Evolutionary conservation across 1,284 basidiomycete genomes (phyloP), one percentile per base, ranked within the genome.

Genomic region (Pterulicium gracile): DNA sequence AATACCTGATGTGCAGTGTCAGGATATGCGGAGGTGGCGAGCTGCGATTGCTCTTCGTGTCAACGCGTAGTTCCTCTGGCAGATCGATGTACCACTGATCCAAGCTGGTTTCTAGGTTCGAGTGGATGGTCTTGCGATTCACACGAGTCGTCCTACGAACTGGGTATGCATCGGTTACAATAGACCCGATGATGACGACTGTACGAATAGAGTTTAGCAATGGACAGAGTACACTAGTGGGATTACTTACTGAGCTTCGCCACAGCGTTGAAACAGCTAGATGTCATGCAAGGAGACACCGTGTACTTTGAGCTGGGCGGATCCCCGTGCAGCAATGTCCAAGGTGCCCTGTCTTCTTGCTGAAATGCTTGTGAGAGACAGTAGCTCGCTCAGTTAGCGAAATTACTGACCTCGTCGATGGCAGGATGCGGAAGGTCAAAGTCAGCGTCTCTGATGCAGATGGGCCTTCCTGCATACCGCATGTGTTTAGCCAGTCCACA

Each of bases 51-150:
- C 67, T 75, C 13, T 70, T 63, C 24, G 72, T 60, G 51, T 81
- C 77, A 54, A 73, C 82, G 42, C 70, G 71, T 24, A 92, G 66
- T 45, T 71, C 66, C 15, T 83, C 75, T 0, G 86, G 83, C 13
- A 92, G 69, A 27, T 73, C 69, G 43, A 83, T 71, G 53, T 78
- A 81, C 87, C 88, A 91, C 48, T 80, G 79, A 55, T 87, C 83
- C 40, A 92, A 66, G 21, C 75, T 70, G 50, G 69, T 71, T 60
- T 89, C 88, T 18, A 89, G 62, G 35, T 72, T 64, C 2, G 68
- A 66, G 36, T 85, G 64, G 39, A 69, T 54, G 13, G 64, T 55
- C 54, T 75, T 70, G 56, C 72, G 68, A 14, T 70, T 69, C 42
- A 61, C 60, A 47, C 65, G 60, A 32, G 69, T 58, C 22, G 65